A percentile compares a stretch with the other conserved stretches of the same genome.
Conservation (phyloP, 345 rosid genomes). For the Corymbia maculata region DNA sequence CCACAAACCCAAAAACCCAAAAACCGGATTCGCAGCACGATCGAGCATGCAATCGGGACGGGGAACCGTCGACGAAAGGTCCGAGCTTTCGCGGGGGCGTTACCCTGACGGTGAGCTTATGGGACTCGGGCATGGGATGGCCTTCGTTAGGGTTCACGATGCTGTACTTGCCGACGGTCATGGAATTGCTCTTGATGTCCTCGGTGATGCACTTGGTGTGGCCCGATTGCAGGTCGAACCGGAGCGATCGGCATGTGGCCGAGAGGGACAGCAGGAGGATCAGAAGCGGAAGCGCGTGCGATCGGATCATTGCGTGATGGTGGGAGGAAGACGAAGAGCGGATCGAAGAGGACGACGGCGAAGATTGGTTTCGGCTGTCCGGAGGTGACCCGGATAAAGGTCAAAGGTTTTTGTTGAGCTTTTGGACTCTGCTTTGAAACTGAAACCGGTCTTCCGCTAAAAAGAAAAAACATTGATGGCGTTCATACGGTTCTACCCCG, state of each 20-base stretch:
- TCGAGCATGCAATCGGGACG: neutral
- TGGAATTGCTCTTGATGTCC: slow-evolving; percentile 73
- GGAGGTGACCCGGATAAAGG: neutral
- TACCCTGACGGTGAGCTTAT: slow-evolving; percentile 75
- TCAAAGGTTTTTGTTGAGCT: neutral
- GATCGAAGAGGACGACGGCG: neutral
- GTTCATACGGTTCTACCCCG: neutral
- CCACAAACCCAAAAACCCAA: neutral
- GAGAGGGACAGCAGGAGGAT: slow-evolving; percentile 11
- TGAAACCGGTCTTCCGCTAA: neutral
- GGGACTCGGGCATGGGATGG: slow-evolving; percentile 65
- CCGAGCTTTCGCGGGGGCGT: neutral
- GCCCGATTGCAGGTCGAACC: slow-evolving; percentile 76
- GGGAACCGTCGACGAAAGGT: neutral
- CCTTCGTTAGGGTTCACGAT: slow-evolving; percentile 60
- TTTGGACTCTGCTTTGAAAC: neutral
- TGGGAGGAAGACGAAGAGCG: neutral
- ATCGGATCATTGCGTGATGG: neutral
- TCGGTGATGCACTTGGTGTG: slow-evolving; percentile 83
- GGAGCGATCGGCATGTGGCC: slow-evolving; percentile 39
- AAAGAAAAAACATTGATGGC: neutral
- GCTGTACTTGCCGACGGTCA: slow-evolving; percentile 89
- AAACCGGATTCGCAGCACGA: neutral
- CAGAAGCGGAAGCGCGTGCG: neutral
- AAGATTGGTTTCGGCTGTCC: neutral